A percentile compares a stretch with the other conserved stretches of the same genome.
These are phyloP conservation scores for Neltuma alba DNA, from an alignment of 306 rosid species.

Conservation along the genomic window DNA sequence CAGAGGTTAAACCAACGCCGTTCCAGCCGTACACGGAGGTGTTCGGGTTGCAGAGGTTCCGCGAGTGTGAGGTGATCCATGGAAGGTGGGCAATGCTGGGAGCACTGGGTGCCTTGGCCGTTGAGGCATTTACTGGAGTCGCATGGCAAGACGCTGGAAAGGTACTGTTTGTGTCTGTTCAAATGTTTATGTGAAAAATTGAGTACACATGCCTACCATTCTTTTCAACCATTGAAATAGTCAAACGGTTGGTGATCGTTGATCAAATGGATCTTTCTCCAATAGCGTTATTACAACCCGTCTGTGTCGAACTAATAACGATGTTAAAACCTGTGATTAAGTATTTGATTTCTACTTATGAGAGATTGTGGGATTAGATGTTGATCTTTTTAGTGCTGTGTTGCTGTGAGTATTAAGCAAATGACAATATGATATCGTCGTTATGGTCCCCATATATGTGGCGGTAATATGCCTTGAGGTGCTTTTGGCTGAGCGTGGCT, in stretches of 20 bases:
- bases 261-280: not conserved
- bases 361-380: not conserved
- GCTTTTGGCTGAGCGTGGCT: slow-evolving; percentile 41
- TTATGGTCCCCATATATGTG: not conserved
- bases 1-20: slow-evolving; percentile 65
- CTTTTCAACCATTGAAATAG: not conserved
- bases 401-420: not conserved
- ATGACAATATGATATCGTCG: not conserved
- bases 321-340: not conserved
- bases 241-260: not conserved
- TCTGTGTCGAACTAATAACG: not conserved
- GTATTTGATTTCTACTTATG: not conserved
- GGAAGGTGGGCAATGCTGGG: slow-evolving; percentile 94
- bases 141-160: slow-evolving; percentile 95
- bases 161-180: slow-evolving; percentile 37
- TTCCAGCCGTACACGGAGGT: slow-evolving; percentile 85
- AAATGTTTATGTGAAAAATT: slow-evolving; percentile 1
- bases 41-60: slow-evolving; percentile 78
- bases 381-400: not conserved
- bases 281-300: not conserved
- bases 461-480: slow-evolving; percentile 15
- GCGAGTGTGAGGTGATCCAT: slow-evolving; percentile 80
- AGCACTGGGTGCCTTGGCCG: slow-evolving; percentile 75
- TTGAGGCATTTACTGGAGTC: slow-evolving; percentile 75
- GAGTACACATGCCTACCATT: not conserved